phyloP scores from a whole-genome alignment of 306 rosid species.

The Alnus rubra region DNA sequence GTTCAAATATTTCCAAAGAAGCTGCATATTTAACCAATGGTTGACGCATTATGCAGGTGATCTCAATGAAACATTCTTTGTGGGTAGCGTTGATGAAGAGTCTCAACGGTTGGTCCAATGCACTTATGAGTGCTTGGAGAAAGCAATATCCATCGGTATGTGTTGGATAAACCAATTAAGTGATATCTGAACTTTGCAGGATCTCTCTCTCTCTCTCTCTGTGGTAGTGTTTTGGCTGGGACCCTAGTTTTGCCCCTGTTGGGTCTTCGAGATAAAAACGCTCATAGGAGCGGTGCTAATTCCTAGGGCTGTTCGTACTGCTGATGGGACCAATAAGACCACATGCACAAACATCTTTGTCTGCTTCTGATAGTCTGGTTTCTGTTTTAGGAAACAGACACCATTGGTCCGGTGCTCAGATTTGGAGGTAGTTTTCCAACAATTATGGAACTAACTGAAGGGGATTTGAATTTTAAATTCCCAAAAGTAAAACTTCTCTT shows the following conservation, averaged over 20 bases:
- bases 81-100: constrained; percentile 94
- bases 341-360: too few relatives aligned
- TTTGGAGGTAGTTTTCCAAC: too few relatives aligned
- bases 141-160: constrained; percentile 91
- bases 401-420: too few relatives aligned
- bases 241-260: not conserved
- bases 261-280: too few relatives aligned
- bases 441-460: too few relatives aligned
- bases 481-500: too few relatives aligned
- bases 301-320: too few relatives aligned
- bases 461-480: too few relatives aligned
- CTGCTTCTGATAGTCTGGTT: too few relatives aligned
- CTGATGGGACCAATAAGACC: too few relatives aligned
- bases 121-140: constrained; percentile 91
- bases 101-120: constrained; percentile 68
- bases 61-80: constrained; percentile 93
- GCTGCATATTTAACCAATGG: not conserved
- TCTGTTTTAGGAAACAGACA: too few relatives aligned
- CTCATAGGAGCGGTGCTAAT: too few relatives aligned
- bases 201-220: constrained; percentile 1
- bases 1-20: constrained; percentile 1
- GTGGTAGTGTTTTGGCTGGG: not conserved
- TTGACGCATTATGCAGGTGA: constrained; percentile 60
- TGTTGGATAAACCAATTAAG: constrained; percentile 18
- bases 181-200: not conserved